A percentile compares a stretch with the other conserved stretches of the same genome.
These are phyloP conservation scores for Leishmania guyanensis DNA, from an alignment of 208 protist species.

Conservation along the genomic window DNA sequence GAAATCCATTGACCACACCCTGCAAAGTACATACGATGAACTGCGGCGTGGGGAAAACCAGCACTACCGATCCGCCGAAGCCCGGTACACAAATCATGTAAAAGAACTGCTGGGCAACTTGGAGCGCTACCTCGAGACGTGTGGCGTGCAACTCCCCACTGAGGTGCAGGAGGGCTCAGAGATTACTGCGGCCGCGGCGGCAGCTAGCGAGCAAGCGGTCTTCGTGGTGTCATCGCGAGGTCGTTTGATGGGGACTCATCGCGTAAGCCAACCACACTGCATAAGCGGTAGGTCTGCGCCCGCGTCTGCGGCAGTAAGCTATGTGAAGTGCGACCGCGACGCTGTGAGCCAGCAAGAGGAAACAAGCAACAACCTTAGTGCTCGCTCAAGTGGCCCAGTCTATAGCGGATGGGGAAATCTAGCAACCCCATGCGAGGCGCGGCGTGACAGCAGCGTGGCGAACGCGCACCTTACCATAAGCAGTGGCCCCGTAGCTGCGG, in stretches of 20 bases:
- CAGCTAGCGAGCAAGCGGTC: slow-evolving; percentile 3
- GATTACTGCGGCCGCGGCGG: slow-evolving; percentile 3
- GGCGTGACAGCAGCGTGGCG: not conserved
- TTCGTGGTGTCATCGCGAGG: not conserved
- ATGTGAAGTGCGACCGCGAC: not conserved
- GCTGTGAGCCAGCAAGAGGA: slow-evolving; percentile 4
- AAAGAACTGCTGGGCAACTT: slow-evolving; percentile 28
- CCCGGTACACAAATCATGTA: slow-evolving; percentile 28
- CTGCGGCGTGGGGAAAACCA: slow-evolving; percentile 28
- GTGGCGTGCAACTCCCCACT: slow-evolving; percentile 26
- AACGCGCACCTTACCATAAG: not conserved
- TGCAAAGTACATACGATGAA: slow-evolving; percentile 27
- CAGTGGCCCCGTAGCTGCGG: not conserved
- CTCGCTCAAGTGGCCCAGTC: not conserved
- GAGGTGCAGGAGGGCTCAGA: slow-evolving; percentile 16
- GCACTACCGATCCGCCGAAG: slow-evolving; percentile 20
- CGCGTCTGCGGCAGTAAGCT: not conserved
- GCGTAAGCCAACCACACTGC: not conserved
- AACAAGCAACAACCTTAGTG: not conserved
- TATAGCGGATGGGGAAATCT: not conserved
- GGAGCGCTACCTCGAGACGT: slow-evolving; percentile 40
- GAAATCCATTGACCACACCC: slow-evolving; percentile 33
- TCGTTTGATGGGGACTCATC: not conserved
- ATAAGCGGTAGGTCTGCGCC: not conserved
- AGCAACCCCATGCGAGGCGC: not conserved